Base-by-base conservation (phyloP, 1,139 yeast genomes). In the Suhomyces kunorum region DNA sequence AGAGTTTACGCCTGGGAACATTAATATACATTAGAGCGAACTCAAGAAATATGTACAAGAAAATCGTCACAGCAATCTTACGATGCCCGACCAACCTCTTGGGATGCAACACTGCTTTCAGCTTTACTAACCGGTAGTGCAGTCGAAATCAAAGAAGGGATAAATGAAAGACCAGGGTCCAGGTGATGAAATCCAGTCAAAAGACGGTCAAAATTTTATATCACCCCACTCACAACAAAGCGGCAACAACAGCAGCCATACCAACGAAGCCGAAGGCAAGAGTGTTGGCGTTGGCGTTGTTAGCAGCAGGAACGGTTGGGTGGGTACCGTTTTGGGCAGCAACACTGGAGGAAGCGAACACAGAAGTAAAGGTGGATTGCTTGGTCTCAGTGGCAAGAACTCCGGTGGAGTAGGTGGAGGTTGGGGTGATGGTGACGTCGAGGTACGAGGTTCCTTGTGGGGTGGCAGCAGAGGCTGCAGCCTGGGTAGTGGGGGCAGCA, bases 221-320 rank as follows among this genome's bases (percentile, higher is more conserved):
- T 25, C 23, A 22, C 19, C 14, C 5, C 12, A 28, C 42, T 63
- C 66, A 71, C 54, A 70, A 59, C 56, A 71, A 66, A 50, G 62
- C 56, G 48, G 71, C 76, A 48, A 70, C 75, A 40, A 70, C 48
- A 59, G 72, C 76, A 46, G 69, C 77, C 43, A 68, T 40, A 57
- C 75, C 76, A 45, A 64, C 75, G 39, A 61, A 61, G 46, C 76
- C 76, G 35, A 56, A 59, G 39, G 56, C 62, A 34, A 54, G 56
- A 42, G 57, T 59, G 43, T 53, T 53, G 46, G 51, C 53, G 47
- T 51, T 50, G 33, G 54, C 71, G 47, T 48, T 58, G 59, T 61
- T 69, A 45, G 41, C 62, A 24, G 55, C 46, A 30, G 54, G 44
- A 33, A 58, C 40, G 23, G 38, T 43, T 17, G 55, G 50, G 32